phyloP scores from a whole-genome alignment of 2,329 filamentous ascomycete species.

The Fusarium verrucosum region DNA sequence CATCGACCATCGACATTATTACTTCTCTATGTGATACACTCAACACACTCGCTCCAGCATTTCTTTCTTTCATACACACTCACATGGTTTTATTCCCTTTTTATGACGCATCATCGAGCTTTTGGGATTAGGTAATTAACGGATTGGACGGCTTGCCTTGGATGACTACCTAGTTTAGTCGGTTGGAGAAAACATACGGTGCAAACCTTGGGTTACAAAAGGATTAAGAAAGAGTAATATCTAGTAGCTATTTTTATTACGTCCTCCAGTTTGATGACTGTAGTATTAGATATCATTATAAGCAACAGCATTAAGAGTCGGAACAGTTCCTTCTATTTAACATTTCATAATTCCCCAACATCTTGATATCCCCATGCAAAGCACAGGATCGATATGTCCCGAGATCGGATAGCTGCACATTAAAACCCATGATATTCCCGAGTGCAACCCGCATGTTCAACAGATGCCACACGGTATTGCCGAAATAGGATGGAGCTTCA shows the following conservation, averaged over 20 bases:
- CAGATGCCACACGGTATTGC: conserved; percentile 19
- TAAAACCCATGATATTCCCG: conserved; percentile 29
- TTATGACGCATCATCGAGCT: neutral
- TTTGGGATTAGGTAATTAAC: conserved; percentile 14
- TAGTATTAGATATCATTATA: conserved; percentile 11
- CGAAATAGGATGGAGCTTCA: conserved; percentile 18
- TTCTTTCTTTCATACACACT: neutral
- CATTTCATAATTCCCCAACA: neutral
- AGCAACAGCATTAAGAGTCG: neutral
- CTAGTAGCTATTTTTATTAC: conserved; percentile 22
- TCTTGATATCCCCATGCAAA: neutral
- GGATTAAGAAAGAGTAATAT: conserved; percentile 28
- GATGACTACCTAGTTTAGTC: conserved; percentile 1
- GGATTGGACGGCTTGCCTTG: neutral
- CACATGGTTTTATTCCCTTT: neutral
- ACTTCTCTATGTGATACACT: neutral
- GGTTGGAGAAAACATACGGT: conserved; percentile 8
- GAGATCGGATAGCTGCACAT: conserved; percentile 4
- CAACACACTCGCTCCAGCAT: conserved; percentile 14
- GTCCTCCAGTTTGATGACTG: neutral
- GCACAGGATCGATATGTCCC: neutral
- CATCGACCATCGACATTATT: neutral
- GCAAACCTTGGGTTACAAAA: conserved; percentile 1
- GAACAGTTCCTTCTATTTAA: neutral
- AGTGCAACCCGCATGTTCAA: conserved; percentile 20